A percentile compares a stretch with the other conserved stretches of the same genome.
These are phyloP conservation scores for Paecilomyces sp. DNA, from an alignment of 2,329 filamentous ascomycete species.

Conservation along the genomic window DNA sequence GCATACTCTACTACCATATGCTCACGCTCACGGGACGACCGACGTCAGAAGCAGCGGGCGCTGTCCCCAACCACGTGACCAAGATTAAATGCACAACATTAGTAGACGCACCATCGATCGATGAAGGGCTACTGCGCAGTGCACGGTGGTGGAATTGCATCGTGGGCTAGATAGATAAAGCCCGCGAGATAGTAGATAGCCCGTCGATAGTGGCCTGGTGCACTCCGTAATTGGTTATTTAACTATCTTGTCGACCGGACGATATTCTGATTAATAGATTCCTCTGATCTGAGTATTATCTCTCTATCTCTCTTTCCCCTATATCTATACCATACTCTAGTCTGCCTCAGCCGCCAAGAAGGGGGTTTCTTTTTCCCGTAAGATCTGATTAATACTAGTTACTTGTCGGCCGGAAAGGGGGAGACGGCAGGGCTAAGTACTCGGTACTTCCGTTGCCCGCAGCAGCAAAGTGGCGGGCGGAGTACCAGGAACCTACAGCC, in stretches of 20 bases:
- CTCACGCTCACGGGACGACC: neutral
- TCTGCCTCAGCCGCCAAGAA: neutral
- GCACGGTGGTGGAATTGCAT: neutral
- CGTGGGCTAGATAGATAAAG: neutral
- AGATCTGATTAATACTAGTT: neutral
- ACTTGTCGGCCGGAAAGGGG: neutral
- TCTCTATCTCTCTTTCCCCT: neutral
- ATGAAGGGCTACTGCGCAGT: neutral
- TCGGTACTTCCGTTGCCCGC: slow-evolving; percentile 4
- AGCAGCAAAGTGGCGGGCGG: neutral
- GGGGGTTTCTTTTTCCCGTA: neutral
- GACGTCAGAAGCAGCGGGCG: neutral
- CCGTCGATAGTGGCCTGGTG: no score
- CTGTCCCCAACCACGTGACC: neutral
- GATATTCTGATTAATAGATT: no score
- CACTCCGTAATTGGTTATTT: no score
- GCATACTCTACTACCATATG: no score
- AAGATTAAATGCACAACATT: neutral
- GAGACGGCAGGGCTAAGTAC: slow-evolving; percentile 1
- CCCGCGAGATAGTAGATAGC: neutral
- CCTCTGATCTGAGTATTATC: no score
- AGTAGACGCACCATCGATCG: neutral
- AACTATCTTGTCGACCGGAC: neutral
- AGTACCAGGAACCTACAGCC: slow-evolving; percentile 14
- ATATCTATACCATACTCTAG: neutral